Evolutionary conservation across 176 grass and related monocot genomes (phyloP).

Genomic region (Bothriochloa decipiens): DNA sequence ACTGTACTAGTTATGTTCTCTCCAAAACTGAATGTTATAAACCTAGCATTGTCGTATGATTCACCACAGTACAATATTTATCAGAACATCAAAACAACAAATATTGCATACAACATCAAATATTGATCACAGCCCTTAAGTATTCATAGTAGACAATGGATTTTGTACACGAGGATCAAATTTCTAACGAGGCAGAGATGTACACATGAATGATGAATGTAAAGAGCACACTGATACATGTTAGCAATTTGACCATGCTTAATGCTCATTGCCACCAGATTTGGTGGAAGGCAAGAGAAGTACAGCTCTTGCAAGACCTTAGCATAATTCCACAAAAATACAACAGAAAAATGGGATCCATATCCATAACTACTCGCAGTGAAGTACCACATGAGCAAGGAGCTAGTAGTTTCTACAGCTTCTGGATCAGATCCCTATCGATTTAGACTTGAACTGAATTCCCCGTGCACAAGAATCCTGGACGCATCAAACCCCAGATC

Average conservation of each 20-base stretch:
- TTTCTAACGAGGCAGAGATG: background rate
- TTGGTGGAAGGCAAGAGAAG: slow-evolving; percentile 25
- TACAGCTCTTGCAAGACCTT: slow-evolving; percentile 22
- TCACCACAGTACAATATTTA: background rate
- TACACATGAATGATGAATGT: background rate
- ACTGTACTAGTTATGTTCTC: background rate
- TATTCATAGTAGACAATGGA: background rate
- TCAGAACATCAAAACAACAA: background rate
- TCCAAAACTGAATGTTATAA: no score
- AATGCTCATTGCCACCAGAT: slow-evolving; percentile 23
- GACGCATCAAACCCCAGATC: slow-evolving; percentile 52
- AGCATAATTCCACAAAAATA: slow-evolving; percentile 29
- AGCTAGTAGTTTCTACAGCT: slow-evolving; percentile 17
- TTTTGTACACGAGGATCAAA: slow-evolving; percentile 4
- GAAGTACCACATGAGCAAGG: slow-evolving; percentile 13
- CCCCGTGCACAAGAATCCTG: background rate
- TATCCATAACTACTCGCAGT: slow-evolving; percentile 14
- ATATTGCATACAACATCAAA: background rate
- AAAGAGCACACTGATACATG: background rate
- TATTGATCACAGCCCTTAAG: background rate
- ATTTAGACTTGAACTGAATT: slow-evolving; percentile 21
- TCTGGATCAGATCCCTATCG: slow-evolving; percentile 19
- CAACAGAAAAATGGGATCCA: slow-evolving; percentile 38
- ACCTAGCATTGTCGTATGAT: background rate
- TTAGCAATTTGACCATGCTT: slow-evolving; percentile 38